Base-by-base conservation (phyloP, 306 rosid species). In the Ochetophila trinervis region DNA sequence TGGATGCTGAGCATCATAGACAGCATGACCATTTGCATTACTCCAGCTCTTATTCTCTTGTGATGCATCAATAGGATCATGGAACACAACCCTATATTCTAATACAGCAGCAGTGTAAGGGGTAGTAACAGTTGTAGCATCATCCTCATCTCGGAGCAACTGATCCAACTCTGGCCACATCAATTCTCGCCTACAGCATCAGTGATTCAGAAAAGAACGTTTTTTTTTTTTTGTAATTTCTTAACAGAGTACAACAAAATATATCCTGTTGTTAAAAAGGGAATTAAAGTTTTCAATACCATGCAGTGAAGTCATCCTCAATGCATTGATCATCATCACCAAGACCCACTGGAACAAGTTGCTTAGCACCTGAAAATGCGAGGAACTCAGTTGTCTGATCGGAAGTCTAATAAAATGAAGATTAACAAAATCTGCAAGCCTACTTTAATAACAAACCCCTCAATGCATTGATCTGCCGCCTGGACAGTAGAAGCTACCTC, bases 301-400 rank as follows among this genome's bases (percentile, higher is more conserved):
- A 94, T 58, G 99, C 99, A 53, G 87, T 70, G 82, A 94, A 94
- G 83, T 94, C 99, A 75, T 94, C 99, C 77, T 94, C 99, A 42
- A 93, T 86, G 79, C 99, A 93, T 70, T 93, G 93, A 67, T 93
- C 99, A 67, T 93, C 99, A 73, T 94, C 99, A 81, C 99, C 99
- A 6, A 88, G 91, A 68, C 99, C 99, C 75, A 85, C 78, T 52
- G 77, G 70, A 23, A 90, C 84, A 60, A 94, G 87, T 60, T 86
- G 95, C 82, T 94, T 86, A 0, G 84, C 99, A 48, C 97, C 99
- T 94, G 84, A 51, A 78, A 77, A 69, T 40, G 70, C 58, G 62
- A 20, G 56, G 55, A 56, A 23, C 75, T 44, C 22, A 36, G 57
- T 63, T 61, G 30, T 14, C 63, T 44, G 53, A 49, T 14, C 1